A percentile compares a stretch with the other conserved stretches of the same genome.
Evolutionary conservation across 306 rosid genomes (phyloP).

Genomic region (Morella rubra): DNA sequence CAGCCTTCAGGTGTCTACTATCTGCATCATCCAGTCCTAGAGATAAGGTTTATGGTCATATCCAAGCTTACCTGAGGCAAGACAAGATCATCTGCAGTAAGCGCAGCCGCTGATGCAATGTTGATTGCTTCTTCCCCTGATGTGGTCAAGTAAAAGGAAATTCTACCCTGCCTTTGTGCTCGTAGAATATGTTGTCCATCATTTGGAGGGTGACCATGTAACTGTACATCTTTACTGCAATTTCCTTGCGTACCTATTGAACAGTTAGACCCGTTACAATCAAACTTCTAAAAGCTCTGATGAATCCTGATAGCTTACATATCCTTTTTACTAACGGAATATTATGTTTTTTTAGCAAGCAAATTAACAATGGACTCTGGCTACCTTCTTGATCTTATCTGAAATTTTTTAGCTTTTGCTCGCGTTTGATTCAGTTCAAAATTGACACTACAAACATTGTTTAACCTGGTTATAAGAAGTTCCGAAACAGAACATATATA

Average conservation of each 20-base stretch:
- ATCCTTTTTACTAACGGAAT: too few species aligned
- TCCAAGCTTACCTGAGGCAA: conserved; percentile 57
- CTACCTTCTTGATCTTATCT: not conserved
- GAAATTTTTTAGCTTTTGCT: not conserved
- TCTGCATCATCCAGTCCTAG: not conserved
- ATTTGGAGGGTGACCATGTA: conserved; percentile 67
- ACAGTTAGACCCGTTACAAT: not conserved
- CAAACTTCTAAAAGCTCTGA: not conserved
- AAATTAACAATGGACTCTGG: not conserved
- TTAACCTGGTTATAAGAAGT: not conserved
- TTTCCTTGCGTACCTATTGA: conserved; percentile 52
- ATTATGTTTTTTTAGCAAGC: too few species aligned
- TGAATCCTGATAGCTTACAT: not conserved
- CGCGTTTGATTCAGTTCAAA: not conserved
- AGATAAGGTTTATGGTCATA: not conserved
- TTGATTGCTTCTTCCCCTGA: conserved; percentile 71
- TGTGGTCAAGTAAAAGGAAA: conserved; percentile 71
- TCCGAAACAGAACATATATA: not conserved
- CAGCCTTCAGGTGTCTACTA: not conserved
- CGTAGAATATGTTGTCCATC: conserved; percentile 72
- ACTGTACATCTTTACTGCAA: conserved; percentile 56
- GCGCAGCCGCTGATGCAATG: conserved; percentile 79
- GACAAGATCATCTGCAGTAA: conserved; percentile 47
- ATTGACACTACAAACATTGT: not conserved
- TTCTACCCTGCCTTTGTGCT: conserved; percentile 78